phyloP scores from a whole-genome alignment of 176 grass and related monocot genomes.

The Bonia amplexicaulis region DNA sequence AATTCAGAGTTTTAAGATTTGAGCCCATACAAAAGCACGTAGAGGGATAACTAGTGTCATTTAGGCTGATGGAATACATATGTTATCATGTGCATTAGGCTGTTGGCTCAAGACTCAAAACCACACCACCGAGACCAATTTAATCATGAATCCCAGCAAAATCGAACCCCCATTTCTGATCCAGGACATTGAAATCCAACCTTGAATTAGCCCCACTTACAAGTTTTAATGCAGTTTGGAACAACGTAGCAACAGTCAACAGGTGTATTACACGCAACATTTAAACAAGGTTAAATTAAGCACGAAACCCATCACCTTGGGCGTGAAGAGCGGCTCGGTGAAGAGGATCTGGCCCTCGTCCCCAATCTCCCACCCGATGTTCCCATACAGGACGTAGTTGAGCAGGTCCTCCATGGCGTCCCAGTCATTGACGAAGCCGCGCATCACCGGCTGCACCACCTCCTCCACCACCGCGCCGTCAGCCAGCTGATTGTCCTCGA shows the following conservation, averaged over 20 bases:
- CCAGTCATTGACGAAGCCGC: conserved; percentile 96
- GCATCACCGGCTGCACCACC: conserved; percentile 74
- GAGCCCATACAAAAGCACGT: neutral
- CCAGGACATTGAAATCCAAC: neutral
- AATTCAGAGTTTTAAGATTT: neutral
- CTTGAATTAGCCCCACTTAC: neutral
- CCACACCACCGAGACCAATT: neutral
- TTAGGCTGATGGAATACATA: neutral
- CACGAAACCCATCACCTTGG: conserved; percentile 50
- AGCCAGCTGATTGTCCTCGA: conserved; percentile 51
- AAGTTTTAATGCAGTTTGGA: neutral
- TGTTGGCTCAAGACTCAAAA: neutral
- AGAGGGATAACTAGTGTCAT: neutral
- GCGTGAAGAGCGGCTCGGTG: conserved; percentile 84
- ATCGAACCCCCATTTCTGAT: neutral
- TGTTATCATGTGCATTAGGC: neutral
- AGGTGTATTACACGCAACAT: neutral
- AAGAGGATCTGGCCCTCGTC: conserved; percentile 98
- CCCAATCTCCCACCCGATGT: conserved; percentile 95
- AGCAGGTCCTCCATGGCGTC: conserved; percentile 97
- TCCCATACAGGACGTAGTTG: conserved; percentile 71
- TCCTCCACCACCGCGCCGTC: conserved; percentile 58
- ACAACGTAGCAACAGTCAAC: neutral
- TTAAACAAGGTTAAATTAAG: neutral
- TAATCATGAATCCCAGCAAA: neutral